Conservation (phyloP, 1,139 yeast genomes). For the Candida tropicalis region DNA sequence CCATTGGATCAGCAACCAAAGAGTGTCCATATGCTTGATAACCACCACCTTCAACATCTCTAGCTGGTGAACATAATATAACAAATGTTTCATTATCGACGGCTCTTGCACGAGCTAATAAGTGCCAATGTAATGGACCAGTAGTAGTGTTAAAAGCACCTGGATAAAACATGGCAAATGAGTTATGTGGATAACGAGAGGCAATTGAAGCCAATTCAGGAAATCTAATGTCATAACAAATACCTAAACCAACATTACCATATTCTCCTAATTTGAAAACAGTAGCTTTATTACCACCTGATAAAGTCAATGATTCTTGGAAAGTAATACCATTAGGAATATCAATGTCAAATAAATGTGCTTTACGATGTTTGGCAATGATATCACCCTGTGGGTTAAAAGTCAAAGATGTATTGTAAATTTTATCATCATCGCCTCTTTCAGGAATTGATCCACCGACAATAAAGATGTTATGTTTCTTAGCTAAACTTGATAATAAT, state of each 20-base stretch:
- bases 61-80: conserved; percentile 84
- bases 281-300: conserved; percentile 81
- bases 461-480: conserved; percentile 57
- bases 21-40: conserved; percentile 96
- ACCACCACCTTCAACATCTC: conserved; percentile 63
- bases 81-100: conserved; percentile 87
- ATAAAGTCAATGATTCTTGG: conserved; percentile 74
- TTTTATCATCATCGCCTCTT: conserved; percentile 45
- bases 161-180: conserved; percentile 91
- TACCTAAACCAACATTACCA: conserved; percentile 85
- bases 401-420: conserved; percentile 82
- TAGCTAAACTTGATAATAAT: conserved; percentile 66
- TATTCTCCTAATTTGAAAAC: conserved; percentile 66
- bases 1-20: conserved; percentile 81
- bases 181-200: conserved; percentile 63
- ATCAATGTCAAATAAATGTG: conserved; percentile 87
- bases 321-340: conserved; percentile 88
- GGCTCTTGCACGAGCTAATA: conserved; percentile 83
- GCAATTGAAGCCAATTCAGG: conserved; percentile 87
- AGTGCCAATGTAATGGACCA: conserved; percentile 93
- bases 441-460: conserved; percentile 96
- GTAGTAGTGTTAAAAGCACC: conserved; percentile 96
- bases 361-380: conserved; percentile 85
- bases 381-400: conserved; percentile 71
- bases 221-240: conserved; percentile 90